phyloP scores from a whole-genome alignment of 805 yeast species.

The Wickerhamiella sorbophila region DNA sequence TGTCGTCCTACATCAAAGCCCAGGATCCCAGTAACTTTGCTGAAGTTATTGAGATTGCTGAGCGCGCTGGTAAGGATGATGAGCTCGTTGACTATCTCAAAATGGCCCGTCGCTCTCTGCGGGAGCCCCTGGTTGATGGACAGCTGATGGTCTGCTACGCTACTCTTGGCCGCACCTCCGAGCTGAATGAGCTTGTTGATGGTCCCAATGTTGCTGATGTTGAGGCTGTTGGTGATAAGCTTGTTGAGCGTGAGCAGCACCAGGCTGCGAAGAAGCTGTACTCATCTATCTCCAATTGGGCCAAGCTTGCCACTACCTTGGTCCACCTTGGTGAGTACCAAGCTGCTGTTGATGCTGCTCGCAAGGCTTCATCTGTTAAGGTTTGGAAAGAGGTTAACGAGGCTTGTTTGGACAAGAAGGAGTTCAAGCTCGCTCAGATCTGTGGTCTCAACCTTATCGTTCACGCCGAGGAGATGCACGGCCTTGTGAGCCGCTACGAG shows the following conservation, averaged over 20 bases:
- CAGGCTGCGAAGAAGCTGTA: conserved; percentile 86
- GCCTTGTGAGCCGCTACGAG: conserved; percentile 76
- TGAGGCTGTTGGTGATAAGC: conserved; percentile 82
- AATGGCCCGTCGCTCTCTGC: conserved; percentile 83
- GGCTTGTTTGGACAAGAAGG: conserved; percentile 90
- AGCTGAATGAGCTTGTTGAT: conserved; percentile 70
- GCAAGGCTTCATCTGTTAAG: conserved; percentile 84
- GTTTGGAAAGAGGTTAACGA: conserved; percentile 97
- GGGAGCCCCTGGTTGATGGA: conserved; percentile 89
- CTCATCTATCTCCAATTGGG: conserved; percentile 79
- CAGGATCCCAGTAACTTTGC: conserved; percentile 81
- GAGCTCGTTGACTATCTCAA: conserved; percentile 73
- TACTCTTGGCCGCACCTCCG: conserved; percentile 53
- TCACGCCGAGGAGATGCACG: conserved; percentile 94
- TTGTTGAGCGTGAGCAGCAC: conserved; percentile 67
- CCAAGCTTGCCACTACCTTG: conserved; percentile 91
- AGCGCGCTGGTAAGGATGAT: conserved; percentile 91
- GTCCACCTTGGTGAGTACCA: conserved; percentile 88
- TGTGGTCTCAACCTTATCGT: conserved; percentile 95
- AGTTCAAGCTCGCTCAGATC: conserved; percentile 93
- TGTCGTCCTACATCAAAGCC: conserved; percentile 82
- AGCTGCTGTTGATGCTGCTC: conserved; percentile 95
- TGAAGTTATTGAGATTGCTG: conserved; percentile 86
- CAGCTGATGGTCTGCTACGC: conserved; percentile 84
- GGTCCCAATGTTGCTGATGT: conserved; percentile 88